A percentile compares a stretch with the other conserved stretches of the same genome.
Conservation (phyloP, 2,329 filamentous ascomycete genomes). For the Penicillium vulpinum region DNA sequence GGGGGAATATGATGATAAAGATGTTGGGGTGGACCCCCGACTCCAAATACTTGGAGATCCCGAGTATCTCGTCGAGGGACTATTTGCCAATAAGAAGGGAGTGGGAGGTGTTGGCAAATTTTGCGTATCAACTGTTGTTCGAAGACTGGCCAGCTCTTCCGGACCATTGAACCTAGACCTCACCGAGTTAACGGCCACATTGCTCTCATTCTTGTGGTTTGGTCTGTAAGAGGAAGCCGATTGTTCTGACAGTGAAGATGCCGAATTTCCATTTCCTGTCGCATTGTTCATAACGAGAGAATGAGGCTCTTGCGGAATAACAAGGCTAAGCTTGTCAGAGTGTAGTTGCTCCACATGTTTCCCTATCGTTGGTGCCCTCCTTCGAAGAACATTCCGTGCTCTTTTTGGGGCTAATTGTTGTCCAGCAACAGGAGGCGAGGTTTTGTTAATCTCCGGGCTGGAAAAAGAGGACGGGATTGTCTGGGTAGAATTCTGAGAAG, state of each 20-base stretch:
- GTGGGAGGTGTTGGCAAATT: slow-evolving; percentile 42
- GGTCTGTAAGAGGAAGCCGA: slow-evolving; percentile 16
- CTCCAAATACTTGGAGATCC: slow-evolving; percentile 50
- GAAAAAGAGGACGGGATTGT: slow-evolving; percentile 15
- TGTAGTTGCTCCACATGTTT: slow-evolving; percentile 30
- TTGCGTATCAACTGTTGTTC: slow-evolving; percentile 36
- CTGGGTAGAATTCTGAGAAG: slow-evolving; percentile 11
- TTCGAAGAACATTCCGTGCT: slow-evolving; percentile 43
- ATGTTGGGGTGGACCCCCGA: slow-evolving; percentile 51
- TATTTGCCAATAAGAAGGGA: slow-evolving; percentile 43
- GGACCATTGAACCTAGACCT: slow-evolving; percentile 27
- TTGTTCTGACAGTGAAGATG: slow-evolving; percentile 10
- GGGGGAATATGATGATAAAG: slow-evolving; percentile 52
- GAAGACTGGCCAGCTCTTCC: slow-evolving; percentile 41
- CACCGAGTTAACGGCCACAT: slow-evolving; percentile 12
- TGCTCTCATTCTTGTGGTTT: slow-evolving; percentile 16
- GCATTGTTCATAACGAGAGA: slow-evolving; percentile 18
- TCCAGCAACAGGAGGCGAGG: slow-evolving; percentile 12
- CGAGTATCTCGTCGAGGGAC: slow-evolving; percentile 49
- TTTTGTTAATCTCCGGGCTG: slow-evolving; percentile 16
- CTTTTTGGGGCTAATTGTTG: slow-evolving; percentile 25
- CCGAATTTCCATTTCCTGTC: slow-evolving; percentile 9
- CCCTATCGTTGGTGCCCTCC: slow-evolving; percentile 45
- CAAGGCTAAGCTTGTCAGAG: slow-evolving; percentile 33
- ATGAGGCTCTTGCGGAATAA: slow-evolving; percentile 28